A percentile compares a stretch with the other conserved stretches of the same genome.
Conservation (phyloP, 495 filamentous ascomycete genomes). For the Platismatia glauca region DNA sequence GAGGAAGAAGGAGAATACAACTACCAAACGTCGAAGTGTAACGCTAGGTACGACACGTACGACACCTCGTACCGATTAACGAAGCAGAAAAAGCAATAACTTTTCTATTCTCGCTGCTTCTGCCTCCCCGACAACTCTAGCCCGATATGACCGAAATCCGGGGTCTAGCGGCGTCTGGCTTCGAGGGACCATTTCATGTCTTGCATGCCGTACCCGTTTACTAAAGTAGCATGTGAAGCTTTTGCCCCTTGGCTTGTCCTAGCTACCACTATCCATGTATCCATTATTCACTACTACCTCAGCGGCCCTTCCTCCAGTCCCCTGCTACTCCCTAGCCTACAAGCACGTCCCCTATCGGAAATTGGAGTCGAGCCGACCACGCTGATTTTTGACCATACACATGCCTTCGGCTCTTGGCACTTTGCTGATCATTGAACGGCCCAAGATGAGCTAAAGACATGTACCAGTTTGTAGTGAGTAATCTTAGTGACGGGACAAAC, state of each 20-base stretch:
- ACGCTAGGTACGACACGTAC: no score
- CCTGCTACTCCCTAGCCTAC: no score
- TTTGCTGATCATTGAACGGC: constrained; percentile 2
- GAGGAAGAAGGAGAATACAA: background rate
- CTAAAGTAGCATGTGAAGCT: background rate
- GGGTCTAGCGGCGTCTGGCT: constrained; percentile 11
- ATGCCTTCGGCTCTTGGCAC: background rate
- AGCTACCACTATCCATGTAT: background rate
- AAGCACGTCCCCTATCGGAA: constrained; percentile 5
- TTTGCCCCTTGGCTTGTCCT: background rate
- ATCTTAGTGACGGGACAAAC: background rate
- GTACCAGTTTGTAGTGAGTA: no score
- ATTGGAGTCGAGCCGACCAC: constrained; percentile 2
- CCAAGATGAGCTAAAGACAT: background rate
- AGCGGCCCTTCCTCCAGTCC: background rate
- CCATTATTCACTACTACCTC: background rate
- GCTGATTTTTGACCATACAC: background rate
- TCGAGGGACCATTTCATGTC: constrained; percentile 9
- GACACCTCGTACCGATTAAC: background rate
- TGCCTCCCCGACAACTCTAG: background rate
- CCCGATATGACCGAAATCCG: constrained; percentile 10
- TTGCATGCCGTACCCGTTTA: constrained; percentile 12
- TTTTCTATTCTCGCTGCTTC: background rate
- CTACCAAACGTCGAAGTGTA: background rate
- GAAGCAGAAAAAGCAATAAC: background rate